Base-by-base conservation (phyloP, 768 basidiomycete genomes). In the Lepiota venenata region DNA sequence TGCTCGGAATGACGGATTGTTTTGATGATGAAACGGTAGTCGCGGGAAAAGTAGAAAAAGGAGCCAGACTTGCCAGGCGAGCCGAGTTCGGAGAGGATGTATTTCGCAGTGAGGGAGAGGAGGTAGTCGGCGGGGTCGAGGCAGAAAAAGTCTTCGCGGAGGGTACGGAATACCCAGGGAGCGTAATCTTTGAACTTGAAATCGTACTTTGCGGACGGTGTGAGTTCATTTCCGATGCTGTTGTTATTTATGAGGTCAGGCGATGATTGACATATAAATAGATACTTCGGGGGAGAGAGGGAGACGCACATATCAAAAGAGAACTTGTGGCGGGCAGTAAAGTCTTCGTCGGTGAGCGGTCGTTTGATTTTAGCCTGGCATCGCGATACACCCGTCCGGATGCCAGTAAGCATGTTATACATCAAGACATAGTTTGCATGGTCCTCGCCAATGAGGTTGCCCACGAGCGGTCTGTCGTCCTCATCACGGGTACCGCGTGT, bases 111-210 rank as follows among this genome's bases (percentile, higher is more conserved):
- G 55, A 99, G 83, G 1, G 94, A 96, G 54, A 98, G 84, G 14
- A 99, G 83, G 72, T 99, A 98, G 69, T 99, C 97, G 35, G 94
- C 93, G 2, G 97, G 96, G 67, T 98, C 97, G 43, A 99, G 82
- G 59, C 91, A 87, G 73, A 99, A 98, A 68, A 87, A 80, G 60
- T 94, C 89, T 71, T 98, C 96, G 27, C 97, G 88, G 12, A 99
- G 76, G 52, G 93, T 90, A 22, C 96, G 91, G 71, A 99, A 99
- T 2, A 98, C 91, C 88, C 91, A 97, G 0, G 97, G 96, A 0
- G 95, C 94, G 68, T 98, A 99, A 67, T 99, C 96, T 70, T 98
- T 98, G 79, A 98, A 98, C 71, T 99, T 99, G 81, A 98, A 98
- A 69, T 98, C 97, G 73, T 99, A 99, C 73, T 87, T 89, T 4